Evolutionary conservation across 768 basidiomycete genomes (phyloP).

Genomic region (Tulasnella sp.): DNA sequence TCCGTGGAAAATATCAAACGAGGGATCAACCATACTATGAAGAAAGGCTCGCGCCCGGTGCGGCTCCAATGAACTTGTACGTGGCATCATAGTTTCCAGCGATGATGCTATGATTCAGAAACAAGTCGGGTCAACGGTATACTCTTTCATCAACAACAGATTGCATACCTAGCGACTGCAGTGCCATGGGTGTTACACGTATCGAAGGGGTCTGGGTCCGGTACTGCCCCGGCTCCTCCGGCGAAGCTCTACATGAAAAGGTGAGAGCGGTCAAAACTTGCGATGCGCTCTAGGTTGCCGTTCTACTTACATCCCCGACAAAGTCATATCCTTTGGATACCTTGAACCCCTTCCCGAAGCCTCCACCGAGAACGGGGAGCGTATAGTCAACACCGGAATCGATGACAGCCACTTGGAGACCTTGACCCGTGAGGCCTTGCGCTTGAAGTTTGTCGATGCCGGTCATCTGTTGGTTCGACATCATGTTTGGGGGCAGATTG

Average conservation of each 20-base stretch:
- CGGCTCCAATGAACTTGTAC: slow-evolving; percentile 13
- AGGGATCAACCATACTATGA: slow-evolving; percentile 9
- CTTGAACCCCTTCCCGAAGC: slow-evolving; percentile 17
- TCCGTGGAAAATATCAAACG: not conserved
- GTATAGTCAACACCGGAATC: slow-evolving; percentile 18
- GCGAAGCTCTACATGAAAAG: not conserved
- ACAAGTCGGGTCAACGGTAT: too few relatives aligned
- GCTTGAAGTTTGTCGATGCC: slow-evolving; percentile 15
- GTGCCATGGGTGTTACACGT: slow-evolving; percentile 17
- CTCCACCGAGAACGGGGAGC: slow-evolving; percentile 10
- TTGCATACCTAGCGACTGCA: slow-evolving; percentile 11
- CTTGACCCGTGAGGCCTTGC: slow-evolving; percentile 13
- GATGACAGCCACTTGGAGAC: slow-evolving; percentile 15
- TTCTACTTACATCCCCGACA: slow-evolving; percentile 11
- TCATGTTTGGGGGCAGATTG: not conserved
- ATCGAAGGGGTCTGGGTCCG: slow-evolving; percentile 15
- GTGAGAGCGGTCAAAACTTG: not conserved
- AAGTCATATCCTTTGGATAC: slow-evolving; percentile 15
- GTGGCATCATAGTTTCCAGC: slow-evolving; percentile 9
- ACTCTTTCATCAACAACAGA: too few relatives aligned
- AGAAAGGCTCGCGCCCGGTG: slow-evolving; percentile 6
- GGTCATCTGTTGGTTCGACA: slow-evolving; percentile 5
- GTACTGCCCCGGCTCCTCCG: not conserved
- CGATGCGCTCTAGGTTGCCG: too few relatives aligned
- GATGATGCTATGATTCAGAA: slow-evolving; percentile 1